These are phyloP conservation scores for Blepharisma stoltei DNA, from an alignment of 73 alveolate species.

Conservation along the genomic window DNA sequence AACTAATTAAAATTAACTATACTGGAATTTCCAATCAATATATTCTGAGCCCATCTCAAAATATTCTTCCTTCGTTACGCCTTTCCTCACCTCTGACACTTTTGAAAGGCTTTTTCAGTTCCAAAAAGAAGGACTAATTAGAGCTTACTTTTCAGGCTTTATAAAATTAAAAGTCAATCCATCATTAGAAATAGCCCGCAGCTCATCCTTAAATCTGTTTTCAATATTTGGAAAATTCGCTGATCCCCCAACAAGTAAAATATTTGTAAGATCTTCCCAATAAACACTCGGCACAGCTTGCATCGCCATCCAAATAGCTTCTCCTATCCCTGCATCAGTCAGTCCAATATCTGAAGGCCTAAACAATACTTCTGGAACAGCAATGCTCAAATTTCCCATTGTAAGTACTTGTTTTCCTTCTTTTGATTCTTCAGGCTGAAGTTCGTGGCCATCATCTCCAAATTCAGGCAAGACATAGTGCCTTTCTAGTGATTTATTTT, in stretches of 20 bases:
- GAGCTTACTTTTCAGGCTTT: no score
- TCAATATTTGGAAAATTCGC: slow-evolving; percentile 10
- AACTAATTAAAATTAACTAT: no score
- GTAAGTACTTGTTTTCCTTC: slow-evolving; percentile 46
- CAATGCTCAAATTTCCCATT: slow-evolving; percentile 67
- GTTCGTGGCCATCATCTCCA: slow-evolving; percentile 33
- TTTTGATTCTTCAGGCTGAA: not conserved
- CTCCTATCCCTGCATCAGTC: slow-evolving; percentile 86
- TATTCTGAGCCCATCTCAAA: no score
- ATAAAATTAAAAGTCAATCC: no score
- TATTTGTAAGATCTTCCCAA: slow-evolving; percentile 56
- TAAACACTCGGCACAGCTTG: slow-evolving; percentile 64
- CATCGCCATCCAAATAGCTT: slow-evolving; percentile 62
- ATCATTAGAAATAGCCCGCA: no score
- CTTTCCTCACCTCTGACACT: no score
- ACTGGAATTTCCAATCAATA: no score
- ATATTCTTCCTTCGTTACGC: no score
- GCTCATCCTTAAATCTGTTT: no score
- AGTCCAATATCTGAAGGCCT: slow-evolving; percentile 85
- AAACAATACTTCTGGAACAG: slow-evolving; percentile 88
- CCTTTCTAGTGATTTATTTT: slow-evolving; percentile 21
- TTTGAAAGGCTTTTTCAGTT: no score
- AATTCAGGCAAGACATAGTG: slow-evolving; percentile 87
- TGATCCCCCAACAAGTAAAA: slow-evolving; percentile 66
- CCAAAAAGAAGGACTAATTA: no score